These are phyloP conservation scores for Taphrina populina DNA, from an alignment of 1,139 yeast species.

Conservation along the genomic window DNA sequence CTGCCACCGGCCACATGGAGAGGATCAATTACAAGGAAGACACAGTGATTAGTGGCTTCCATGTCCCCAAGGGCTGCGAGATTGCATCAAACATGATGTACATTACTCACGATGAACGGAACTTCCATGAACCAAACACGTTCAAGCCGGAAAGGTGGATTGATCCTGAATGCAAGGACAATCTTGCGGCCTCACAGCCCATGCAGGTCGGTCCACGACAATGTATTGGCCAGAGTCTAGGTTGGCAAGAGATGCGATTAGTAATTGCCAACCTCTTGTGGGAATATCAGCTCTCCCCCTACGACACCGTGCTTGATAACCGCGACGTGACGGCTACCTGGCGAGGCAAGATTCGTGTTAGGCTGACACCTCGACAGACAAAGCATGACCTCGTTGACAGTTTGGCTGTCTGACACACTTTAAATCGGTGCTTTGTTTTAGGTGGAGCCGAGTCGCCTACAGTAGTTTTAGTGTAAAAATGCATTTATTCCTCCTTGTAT, in stretches of 20 bases:
- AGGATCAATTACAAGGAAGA: slow-evolving; percentile 5
- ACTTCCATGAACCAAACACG: not conserved
- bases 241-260: not conserved
- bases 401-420: too few species aligned
- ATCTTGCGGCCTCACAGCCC: not conserved
- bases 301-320: not conserved
- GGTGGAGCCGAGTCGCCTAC: too few species aligned
- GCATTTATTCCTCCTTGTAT: too few species aligned
- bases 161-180: slow-evolving; percentile 7
- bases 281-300: not conserved
- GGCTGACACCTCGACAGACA: not conserved
- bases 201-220: not conserved
- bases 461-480: too few species aligned
- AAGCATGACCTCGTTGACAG: too few species aligned
- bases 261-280: not conserved
- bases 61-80: not conserved
- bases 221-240: slow-evolving; percentile 2
- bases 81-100: not conserved
- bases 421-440: too few species aligned
- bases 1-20: not conserved
- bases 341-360: not conserved
- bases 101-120: slow-evolving; percentile 5
- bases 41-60: not conserved
- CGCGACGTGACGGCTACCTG: not conserved
- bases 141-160: slow-evolving; percentile 3